These are phyloP conservation scores for Alternaria sp. DNA, from an alignment of 2,329 filamentous ascomycete species.

Conservation along the genomic window DNA sequence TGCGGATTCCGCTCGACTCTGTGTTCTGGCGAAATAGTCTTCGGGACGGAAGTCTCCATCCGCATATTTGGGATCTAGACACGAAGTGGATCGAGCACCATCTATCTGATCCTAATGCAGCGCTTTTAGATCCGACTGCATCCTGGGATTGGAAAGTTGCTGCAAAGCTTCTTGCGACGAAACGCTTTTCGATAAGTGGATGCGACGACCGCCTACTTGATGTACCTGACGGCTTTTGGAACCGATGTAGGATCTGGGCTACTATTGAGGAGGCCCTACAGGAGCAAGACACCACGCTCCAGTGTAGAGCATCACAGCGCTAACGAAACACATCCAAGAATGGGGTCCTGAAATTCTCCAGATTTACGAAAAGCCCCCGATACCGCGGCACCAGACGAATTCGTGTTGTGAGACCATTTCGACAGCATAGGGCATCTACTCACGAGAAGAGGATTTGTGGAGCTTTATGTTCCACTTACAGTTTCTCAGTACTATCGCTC, in stretches of 20 bases:
- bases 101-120: not conserved
- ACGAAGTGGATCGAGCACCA: constrained; percentile 16
- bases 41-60: constrained; percentile 27
- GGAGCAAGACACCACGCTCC: not conserved
- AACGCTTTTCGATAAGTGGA: constrained; percentile 19
- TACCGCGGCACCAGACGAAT: not conserved
- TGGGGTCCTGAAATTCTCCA: not conserved
- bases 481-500: not conserved
- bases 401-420: not conserved
- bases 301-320: not conserved
- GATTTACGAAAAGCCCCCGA: not conserved
- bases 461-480: not conserved
- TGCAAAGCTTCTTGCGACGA: constrained; percentile 25
- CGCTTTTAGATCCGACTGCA: not conserved
- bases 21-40: constrained; percentile 37
- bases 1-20: constrained; percentile 31
- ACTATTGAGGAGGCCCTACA: constrained; percentile 28
- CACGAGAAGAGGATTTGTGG: not conserved
- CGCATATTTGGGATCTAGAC: constrained; percentile 39
- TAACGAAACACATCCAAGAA: not conserved
- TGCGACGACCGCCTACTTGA: constrained; percentile 19
- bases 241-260: constrained; percentile 39
- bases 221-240: constrained; percentile 33
- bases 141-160: constrained; percentile 30
- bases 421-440: not conserved